phyloP scores from a whole-genome alignment of 1,284 basidiomycete genomes.

The Jaminaea rosea region DNA sequence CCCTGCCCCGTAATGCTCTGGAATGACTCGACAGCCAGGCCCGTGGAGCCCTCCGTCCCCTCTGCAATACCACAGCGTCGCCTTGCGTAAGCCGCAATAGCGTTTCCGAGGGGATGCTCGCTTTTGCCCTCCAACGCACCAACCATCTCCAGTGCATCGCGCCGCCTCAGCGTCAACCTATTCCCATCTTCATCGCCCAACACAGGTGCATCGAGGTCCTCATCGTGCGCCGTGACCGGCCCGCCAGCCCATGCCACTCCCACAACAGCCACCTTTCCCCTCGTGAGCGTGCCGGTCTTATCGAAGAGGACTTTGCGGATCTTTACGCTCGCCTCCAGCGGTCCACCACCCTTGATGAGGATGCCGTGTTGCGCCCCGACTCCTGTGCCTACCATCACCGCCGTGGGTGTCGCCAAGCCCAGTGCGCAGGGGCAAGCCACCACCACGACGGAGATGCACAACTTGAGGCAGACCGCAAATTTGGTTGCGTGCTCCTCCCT shows the following conservation, averaged over 20 bases:
- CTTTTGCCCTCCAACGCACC: slow-evolving; percentile 78
- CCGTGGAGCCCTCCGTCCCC: neutral
- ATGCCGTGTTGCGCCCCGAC: slow-evolving; percentile 95
- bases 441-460: slow-evolving; percentile 95
- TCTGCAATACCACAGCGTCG: slow-evolving; percentile 49
- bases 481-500: slow-evolving; percentile 70
- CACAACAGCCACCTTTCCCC: slow-evolving; percentile 69
- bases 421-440: slow-evolving; percentile 97
- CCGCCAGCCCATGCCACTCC: slow-evolving; percentile 59
- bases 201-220: neutral
- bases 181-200: neutral
- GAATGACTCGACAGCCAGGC: slow-evolving; percentile 51
- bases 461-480: slow-evolving; percentile 84
- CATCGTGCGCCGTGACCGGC: no score
- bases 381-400: slow-evolving; percentile 98
- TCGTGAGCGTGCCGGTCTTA: slow-evolving; percentile 95
- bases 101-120: slow-evolving; percentile 91
- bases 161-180: neutral
- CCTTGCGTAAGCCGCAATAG: slow-evolving; percentile 72
- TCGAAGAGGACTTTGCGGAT: slow-evolving; percentile 80
- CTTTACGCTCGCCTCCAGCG: slow-evolving; percentile 77
- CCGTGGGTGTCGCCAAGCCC: slow-evolving; percentile 90
- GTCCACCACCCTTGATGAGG: slow-evolving; percentile 90
- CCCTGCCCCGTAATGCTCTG: slow-evolving; percentile 83
- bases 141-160: slow-evolving; percentile 54